These are phyloP conservation scores for Vanderwaltozyma yarrowii DNA, from an alignment of 805 yeast genomes.

Conservation along the genomic window DNA sequence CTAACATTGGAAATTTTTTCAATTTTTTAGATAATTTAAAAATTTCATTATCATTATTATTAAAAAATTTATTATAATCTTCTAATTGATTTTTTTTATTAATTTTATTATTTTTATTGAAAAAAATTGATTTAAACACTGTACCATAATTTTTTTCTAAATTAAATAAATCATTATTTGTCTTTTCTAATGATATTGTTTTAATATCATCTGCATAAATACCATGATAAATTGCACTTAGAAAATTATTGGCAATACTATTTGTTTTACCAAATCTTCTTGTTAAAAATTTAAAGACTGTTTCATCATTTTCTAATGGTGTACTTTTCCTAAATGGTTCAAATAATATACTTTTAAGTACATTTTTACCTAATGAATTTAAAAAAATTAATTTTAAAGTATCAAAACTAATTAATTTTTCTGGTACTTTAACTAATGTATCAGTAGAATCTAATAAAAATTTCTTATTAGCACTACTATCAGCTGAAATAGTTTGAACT, in stretches of 20 bases:
- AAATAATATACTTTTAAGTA: constrained; percentile 35
- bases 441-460: constrained; percentile 44
- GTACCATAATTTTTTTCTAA: constrained; percentile 56
- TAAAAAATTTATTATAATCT: constrained; percentile 32
- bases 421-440: constrained; percentile 46
- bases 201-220: constrained; percentile 80
- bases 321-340: constrained; percentile 37
- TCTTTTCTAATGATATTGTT: constrained; percentile 52
- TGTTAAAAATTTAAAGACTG: constrained; percentile 52
- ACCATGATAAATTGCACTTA: constrained; percentile 82
- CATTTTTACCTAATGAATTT: constrained; percentile 37
- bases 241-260: constrained; percentile 39
- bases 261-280: constrained; percentile 52
- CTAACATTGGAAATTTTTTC: constrained; percentile 51
- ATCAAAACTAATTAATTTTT: constrained; percentile 30
- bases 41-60: constrained; percentile 33
- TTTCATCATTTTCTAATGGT: constrained; percentile 44
- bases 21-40: constrained; percentile 29
- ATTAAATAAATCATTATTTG: constrained; percentile 45
- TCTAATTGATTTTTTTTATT: constrained; percentile 16
- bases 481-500: constrained; percentile 47
- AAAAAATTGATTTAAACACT: constrained; percentile 34
- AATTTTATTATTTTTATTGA: background rate
- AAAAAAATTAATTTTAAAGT: constrained; percentile 3
- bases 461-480: constrained; percentile 60